Base-by-base conservation (phyloP, 2,329 filamentous ascomycete species). In the Madurella mycetomatis region DNA sequence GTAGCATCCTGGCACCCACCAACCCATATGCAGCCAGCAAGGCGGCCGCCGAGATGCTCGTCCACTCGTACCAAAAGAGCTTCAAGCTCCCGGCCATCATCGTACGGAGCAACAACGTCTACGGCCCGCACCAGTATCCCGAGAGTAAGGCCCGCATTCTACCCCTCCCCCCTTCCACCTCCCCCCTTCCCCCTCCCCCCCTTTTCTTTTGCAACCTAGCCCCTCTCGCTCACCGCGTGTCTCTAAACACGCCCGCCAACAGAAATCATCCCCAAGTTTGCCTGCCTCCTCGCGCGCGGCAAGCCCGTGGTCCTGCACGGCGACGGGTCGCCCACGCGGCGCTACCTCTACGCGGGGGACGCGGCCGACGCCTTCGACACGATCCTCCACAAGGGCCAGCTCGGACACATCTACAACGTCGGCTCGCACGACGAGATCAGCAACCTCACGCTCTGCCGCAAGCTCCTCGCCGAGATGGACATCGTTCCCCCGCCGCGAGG, bases 231-330 rank as follows among this genome's bases (percentile, higher is more conserved):
- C 2, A 40, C 31, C n/a, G 12, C 17, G 9, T 32, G 41, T 12
- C 15, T 30, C 8, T 37, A 37, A 37, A 37, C 9, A 11, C 34
- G n/a, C 34, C 9, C 13, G 34, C 11, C 47, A 13, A 37, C 17
- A 90, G 87, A 92, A 74, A 88, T 92, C 58, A 92, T 92, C 51
- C 87, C 88, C 31, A 92, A 91, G 67, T 92, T 92, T 71, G 84
- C 82, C 49, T 88, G 84, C 67, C 76, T 92, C 30, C 76, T 92
- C 15, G 81, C 86, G 64, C 79, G 86, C 16, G 73, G 76, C 31
- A 77, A 82, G 56, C 85, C 86, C 11, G 80, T 91, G 0, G 82
- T 88, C 11, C 77, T 92, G 12, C 89, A 92, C 66, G 89, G 89
- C 30, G 83, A 90, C 61, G 89, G 89, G 31, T 84, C 80, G 34